phyloP scores from a whole-genome alignment of 2,329 filamentous ascomycete species.

The Colletotrichum godetiae region DNA sequence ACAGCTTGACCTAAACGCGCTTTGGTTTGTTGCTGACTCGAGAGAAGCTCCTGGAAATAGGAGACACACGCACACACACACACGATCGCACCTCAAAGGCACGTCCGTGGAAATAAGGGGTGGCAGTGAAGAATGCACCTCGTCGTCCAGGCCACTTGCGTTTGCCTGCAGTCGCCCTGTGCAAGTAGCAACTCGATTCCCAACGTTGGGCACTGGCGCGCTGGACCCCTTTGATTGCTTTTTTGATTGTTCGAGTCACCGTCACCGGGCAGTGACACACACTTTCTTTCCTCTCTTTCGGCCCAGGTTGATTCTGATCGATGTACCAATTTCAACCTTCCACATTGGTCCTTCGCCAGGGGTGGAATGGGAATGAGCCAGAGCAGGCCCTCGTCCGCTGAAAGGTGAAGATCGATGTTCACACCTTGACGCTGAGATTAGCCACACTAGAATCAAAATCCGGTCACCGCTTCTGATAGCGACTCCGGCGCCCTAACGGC shows the following conservation, averaged over 20 bases:
- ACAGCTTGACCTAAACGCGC: background rate
- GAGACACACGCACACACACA: background rate
- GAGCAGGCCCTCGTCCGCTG: background rate
- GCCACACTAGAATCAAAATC: constrained; percentile 20
- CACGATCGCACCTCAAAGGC: background rate
- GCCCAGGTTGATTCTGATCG: background rate
- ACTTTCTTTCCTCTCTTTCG: background rate
- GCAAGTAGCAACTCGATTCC: background rate
- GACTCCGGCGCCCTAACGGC: background rate
- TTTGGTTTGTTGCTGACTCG: constrained; percentile 23
- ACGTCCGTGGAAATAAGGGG: constrained; percentile 12
- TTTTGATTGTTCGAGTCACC: constrained; percentile 20
- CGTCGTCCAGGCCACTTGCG: constrained; percentile 4
- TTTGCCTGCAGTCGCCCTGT: background rate
- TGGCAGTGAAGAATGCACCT: constrained; percentile 16
- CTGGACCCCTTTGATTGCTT: constrained; percentile 20
- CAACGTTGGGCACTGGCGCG: background rate
- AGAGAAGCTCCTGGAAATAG: constrained; percentile 7
- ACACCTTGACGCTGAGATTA: constrained; percentile 20
- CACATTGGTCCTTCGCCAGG: constrained; percentile 3
- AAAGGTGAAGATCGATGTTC: constrained; percentile 12
- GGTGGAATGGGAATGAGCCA: background rate
- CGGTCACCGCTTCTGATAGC: constrained; percentile 10
- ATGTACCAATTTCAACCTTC: constrained; percentile 13
- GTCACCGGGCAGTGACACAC: constrained; percentile 2